Conservation (phyloP, 1,139 yeast genomes). For the Diutina sp. region DNA sequence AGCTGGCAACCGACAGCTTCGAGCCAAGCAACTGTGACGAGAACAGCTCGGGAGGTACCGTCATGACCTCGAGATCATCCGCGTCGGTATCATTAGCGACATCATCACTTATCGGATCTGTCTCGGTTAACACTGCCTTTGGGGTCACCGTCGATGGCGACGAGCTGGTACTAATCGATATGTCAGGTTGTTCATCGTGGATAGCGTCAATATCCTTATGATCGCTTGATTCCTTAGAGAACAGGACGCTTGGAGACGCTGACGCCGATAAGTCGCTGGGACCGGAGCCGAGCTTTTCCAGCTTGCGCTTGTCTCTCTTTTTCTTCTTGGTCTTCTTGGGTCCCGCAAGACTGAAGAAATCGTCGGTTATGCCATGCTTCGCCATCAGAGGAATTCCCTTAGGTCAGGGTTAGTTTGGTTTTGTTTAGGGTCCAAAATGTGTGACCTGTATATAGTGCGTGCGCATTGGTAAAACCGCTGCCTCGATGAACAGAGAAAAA, state of each 20-base stretch:
- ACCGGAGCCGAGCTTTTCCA: background rate
- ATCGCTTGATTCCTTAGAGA: background rate
- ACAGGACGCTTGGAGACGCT: background rate
- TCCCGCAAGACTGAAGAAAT: background rate
- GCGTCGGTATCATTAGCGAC: background rate
- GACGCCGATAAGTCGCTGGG: background rate
- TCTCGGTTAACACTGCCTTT: background rate
- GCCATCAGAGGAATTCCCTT: background rate
- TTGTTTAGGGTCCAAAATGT: background rate
- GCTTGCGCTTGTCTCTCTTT: background rate
- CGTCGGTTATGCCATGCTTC: background rate
- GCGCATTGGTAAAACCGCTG: background rate
- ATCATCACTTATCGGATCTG: background rate
- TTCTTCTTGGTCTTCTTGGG: background rate
- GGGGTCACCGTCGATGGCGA: background rate
- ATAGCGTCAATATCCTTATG: background rate
- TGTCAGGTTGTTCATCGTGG: background rate
- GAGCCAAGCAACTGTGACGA: too few relatives aligned
- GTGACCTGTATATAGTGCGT: background rate
- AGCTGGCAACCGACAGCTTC: too few relatives aligned
- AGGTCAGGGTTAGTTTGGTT: background rate
- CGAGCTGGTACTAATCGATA: background rate
- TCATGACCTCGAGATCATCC: too few relatives aligned
- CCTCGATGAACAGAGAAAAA: background rate
- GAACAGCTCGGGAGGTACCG: too few relatives aligned